Conservation (phyloP, 2,329 filamentous ascomycete species). For the Ophiostoma himal-ulmi region DNA sequence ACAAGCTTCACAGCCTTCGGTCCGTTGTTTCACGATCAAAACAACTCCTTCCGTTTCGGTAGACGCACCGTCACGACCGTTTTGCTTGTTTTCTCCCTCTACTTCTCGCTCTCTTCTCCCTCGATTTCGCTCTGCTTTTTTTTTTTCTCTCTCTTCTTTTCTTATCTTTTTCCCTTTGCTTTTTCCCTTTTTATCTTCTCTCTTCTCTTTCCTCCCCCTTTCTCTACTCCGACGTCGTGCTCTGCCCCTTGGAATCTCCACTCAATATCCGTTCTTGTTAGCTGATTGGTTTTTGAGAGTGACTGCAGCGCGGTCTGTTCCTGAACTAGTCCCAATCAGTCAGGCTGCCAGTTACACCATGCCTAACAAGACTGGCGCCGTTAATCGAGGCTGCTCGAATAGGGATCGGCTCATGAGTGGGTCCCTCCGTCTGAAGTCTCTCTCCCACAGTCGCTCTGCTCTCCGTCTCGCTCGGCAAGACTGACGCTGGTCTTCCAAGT, state of each 20-base stretch:
- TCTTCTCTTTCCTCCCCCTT: neutral
- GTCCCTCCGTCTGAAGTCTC: neutral
- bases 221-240: neutral
- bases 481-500: neutral
- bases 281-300: neutral
- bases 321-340: conserved; percentile 17
- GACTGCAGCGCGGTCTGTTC: conserved; percentile 15
- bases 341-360: neutral
- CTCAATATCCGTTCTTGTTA: neutral
- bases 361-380: neutral
- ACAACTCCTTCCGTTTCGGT: conserved; percentile 1
- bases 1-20: neutral
- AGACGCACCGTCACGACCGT: neutral
- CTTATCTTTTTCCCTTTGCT: neutral
- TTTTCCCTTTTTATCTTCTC: neutral
- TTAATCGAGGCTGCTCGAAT: neutral
- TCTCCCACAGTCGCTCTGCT: neutral
- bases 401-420: neutral
- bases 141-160: neutral
- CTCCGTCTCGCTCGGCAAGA: neutral
- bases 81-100: neutral
- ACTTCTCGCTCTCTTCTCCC: neutral
- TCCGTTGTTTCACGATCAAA: conserved; percentile 3
- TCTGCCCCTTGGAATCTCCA: neutral
- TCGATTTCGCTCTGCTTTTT: neutral